Conservation (phyloP, 1,139 yeast species). For the Spathaspora jeffriesii region DNA sequence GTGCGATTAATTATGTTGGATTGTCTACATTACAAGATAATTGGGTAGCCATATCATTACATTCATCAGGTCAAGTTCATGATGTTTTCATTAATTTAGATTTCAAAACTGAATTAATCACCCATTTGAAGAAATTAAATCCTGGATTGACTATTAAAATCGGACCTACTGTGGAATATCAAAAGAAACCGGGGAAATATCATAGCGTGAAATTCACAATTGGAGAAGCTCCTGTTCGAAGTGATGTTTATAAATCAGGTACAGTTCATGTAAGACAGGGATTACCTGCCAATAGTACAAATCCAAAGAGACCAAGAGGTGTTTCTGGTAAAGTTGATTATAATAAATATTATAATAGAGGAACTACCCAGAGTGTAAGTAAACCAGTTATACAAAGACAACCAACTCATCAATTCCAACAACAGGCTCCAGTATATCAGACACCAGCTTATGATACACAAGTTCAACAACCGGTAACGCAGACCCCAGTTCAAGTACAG, state of each 20-base stretch:
- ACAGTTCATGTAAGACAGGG: conserved; percentile 84
- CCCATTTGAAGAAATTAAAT: conserved; percentile 69
- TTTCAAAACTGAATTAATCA: conserved; percentile 87
- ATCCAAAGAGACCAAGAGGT: conserved; percentile 71
- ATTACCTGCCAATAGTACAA: conserved; percentile 66
- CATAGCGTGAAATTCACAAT: conserved; percentile 71
- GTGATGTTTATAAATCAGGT: conserved; percentile 87
- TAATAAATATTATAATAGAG: conserved; percentile 43
- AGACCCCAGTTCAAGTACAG: too few relatives aligned
- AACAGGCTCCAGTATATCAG: conserved; percentile 17
- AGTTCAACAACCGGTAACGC: conserved; percentile 11
- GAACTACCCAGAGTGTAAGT: conserved; percentile 14
- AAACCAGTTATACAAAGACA: conserved; percentile 4
- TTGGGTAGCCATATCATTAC: conserved; percentile 82
- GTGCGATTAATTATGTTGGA: conserved; percentile 62
- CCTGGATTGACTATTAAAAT: conserved; percentile 62
- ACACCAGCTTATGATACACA: conserved; percentile 20
- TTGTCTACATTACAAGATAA: conserved; percentile 84
- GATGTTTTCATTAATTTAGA: conserved; percentile 80
- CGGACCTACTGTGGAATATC: conserved; percentile 76
- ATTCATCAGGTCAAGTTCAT: conserved; percentile 54
- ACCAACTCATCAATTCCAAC: conserved; percentile 6
- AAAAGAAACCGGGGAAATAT: conserved; percentile 86
- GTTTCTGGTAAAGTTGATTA: conserved; percentile 40
- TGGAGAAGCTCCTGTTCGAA: conserved; percentile 53